Base-by-base conservation (phyloP, 345 rosid genomes). In the Erysimum cheiranthoides region DNA sequence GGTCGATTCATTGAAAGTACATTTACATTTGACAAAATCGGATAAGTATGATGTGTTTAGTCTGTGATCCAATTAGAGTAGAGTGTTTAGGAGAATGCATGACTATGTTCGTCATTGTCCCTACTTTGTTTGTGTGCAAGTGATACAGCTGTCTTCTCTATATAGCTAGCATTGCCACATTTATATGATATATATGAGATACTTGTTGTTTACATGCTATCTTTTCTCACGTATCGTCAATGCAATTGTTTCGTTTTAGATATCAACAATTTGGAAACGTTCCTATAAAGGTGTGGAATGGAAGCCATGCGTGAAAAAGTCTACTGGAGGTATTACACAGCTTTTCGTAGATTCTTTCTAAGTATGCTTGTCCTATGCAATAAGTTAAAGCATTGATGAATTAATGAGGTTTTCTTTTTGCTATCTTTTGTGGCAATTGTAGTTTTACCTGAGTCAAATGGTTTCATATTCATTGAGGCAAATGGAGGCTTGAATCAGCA, bases 401-500 rank as follows among this genome's bases (percentile, higher is more conserved):
- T 39, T 4, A 12, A 10, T 51, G 39, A 30, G 2, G 10, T 38
- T n/a, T 71, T 45, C 36, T 46, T 8, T 66, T 21, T 21, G 25
- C n/a, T n/a, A n/a, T n/a, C n/a, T n/a, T n/a, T 54, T 13, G 32
- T 79, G 67, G 11, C 69, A 30, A 61, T 81, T 87, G 9, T 80
- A 93, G 99, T 79, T 12, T 82, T 93, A 63, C 92, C 95, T n/a
- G 97, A 88, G 73, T 96, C 97, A 12, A 96, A 91, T 85, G 98
- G 97, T 82, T 96, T 87, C 84, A 84, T 96, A 79, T 93, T 85
- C 83, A 89, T 96, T 71, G 98, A 95, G 79, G 99, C 99, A 42
- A 92, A 95, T 81, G 99, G 99, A 70, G 98, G 99, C 38, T 77
- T 92, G 70, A 95, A 92, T 88, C 99, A 95, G 84, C 98, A 92